Conservation (phyloP, 345 rosid species). For the Viola odorata region DNA sequence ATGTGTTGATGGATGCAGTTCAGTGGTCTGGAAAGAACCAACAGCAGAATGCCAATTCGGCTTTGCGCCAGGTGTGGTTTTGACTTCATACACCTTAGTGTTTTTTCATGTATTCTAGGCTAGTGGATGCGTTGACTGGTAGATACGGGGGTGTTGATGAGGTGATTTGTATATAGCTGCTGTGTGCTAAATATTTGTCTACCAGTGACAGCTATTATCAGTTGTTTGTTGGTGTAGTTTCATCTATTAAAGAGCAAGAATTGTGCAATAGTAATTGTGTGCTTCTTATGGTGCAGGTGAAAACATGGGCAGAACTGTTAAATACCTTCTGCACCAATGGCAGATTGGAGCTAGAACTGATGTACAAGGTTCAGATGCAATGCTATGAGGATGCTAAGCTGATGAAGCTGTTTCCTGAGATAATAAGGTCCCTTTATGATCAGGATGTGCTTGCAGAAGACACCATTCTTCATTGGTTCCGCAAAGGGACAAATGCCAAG, state of each 20-base stretch:
- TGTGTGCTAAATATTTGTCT: no score
- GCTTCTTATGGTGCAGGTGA: conserved; percentile 48
- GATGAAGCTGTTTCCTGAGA: conserved; percentile 94
- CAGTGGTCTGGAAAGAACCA: conserved; percentile 99
- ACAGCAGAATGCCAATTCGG: conserved; percentile 89
- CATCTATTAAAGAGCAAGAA: no score
- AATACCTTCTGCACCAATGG: conserved; percentile 77
- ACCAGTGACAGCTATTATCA: no score
- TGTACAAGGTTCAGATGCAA: conserved; percentile 96
- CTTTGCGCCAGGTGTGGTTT: conserved; percentile 66
- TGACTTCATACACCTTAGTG: no score
- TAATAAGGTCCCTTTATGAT: conserved; percentile 77
- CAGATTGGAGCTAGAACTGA: conserved; percentile 86
- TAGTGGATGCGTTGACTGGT: no score
- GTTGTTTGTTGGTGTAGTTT: no score
- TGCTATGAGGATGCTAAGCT: conserved; percentile 97
- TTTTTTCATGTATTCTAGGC: neutral
- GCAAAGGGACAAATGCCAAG: conserved; percentile 80
- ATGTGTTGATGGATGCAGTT: conserved; percentile 95
- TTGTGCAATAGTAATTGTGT: neutral
- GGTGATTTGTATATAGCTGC: no score
- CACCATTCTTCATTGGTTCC: conserved; percentile 88
- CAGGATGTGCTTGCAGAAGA: conserved; percentile 96
- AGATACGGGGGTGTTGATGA: no score
- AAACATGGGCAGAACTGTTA: conserved; percentile 79